Evolutionary conservation across 116 monocot species (phyloP).

Genomic region (Posidonia oceanica): DNA sequence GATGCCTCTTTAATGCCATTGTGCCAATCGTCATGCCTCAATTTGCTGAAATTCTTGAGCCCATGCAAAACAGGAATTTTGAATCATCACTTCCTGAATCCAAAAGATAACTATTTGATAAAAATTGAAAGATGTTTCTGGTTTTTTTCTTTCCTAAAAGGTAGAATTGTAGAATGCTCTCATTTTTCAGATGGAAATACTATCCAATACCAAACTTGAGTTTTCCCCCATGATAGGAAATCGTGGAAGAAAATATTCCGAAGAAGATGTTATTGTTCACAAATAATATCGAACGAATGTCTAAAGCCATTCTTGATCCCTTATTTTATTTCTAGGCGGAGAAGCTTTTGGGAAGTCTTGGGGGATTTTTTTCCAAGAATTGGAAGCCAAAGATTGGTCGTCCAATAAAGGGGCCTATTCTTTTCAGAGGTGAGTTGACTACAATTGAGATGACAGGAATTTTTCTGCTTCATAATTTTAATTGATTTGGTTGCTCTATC

Average conservation of each 20-base stretch:
- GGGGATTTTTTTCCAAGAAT: slow-evolving; percentile 57
- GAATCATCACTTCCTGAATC: not conserved
- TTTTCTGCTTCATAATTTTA: not conserved
- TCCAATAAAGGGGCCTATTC: slow-evolving; percentile 47
- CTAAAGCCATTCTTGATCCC: not conserved
- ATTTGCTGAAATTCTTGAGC: too few species aligned
- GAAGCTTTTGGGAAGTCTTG: slow-evolving; percentile 37
- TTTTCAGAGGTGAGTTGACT: slow-evolving; percentile 27
- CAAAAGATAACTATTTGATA: not conserved
- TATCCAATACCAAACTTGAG: too few species aligned
- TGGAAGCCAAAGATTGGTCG: slow-evolving; percentile 59
- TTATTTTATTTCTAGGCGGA: slow-evolving; percentile 3
- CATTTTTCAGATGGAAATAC: too few species aligned
- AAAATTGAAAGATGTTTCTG: too few species aligned
- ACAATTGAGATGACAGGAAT: too few species aligned
- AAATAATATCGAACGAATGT: not conserved
- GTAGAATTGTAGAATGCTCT: too few species aligned
- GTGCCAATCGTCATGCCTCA: too few species aligned
- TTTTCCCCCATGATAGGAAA: too few species aligned
- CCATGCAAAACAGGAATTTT: too few species aligned
- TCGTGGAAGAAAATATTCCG: not conserved
- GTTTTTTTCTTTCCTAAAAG: too few species aligned
- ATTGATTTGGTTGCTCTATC: too few species aligned
- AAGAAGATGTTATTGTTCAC: not conserved
- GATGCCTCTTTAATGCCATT: too few species aligned